A percentile compares a stretch with the other conserved stretches of the same genome.
These are phyloP conservation scores for Pestalotiopsis sp. DNA, from an alignment of 2,329 filamentous ascomycete genomes.

Conservation along the genomic window DNA sequence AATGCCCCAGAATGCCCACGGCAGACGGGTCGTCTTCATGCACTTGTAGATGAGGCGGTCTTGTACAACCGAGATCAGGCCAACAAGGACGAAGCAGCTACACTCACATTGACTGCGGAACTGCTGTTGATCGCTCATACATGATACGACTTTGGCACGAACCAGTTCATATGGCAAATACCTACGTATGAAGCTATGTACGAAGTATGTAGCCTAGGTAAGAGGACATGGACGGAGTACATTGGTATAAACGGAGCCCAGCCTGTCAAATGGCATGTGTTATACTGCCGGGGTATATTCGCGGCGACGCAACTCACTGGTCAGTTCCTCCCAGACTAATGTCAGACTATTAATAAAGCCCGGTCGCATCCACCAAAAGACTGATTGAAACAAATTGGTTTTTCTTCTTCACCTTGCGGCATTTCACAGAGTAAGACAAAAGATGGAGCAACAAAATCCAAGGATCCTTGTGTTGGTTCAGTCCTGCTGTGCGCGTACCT, in stretches of 20 bases:
- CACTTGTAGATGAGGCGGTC: neutral
- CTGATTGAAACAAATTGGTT: neutral
- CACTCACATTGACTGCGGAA: neutral
- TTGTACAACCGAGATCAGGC: neutral
- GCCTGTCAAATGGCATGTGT: neutral
- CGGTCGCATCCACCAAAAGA: neutral
- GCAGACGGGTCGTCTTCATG: neutral
- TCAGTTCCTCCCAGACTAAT: neutral
- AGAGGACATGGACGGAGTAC: too few relatives aligned
- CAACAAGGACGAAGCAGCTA: neutral
- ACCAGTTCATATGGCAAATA: too few relatives aligned
- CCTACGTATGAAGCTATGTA: too few relatives aligned
- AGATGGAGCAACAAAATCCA: neutral
- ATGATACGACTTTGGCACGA: too few relatives aligned
- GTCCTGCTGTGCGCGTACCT: neutral
- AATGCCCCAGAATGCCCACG: neutral
- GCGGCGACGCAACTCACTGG: neutral
- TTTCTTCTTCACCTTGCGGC: neutral
- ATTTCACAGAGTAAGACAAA: neutral
- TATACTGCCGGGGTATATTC: neutral
- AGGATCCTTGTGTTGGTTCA: neutral
- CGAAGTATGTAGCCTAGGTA: too few relatives aligned
- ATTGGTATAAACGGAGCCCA: neutral
- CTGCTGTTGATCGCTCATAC: too few relatives aligned
- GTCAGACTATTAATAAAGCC: neutral